Evolutionary conservation across 116 monocot genomes (phyloP).

Genomic region (Zostera marina): DNA sequence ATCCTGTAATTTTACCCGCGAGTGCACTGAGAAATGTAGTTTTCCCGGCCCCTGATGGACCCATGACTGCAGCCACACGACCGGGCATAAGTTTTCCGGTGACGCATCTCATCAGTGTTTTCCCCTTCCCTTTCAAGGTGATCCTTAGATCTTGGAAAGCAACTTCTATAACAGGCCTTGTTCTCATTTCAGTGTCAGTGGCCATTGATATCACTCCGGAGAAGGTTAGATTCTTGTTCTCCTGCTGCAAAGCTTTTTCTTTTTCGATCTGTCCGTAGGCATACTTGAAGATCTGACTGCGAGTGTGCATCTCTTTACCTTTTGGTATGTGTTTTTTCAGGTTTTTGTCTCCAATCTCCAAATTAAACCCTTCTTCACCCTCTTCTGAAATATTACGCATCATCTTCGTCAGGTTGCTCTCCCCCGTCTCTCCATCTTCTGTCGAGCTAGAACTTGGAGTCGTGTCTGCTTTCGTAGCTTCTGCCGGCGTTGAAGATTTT

Average conservation of each 20-base stretch:
- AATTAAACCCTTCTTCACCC: conserved; percentile 54
- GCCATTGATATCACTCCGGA: conserved; percentile 94
- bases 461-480: conserved; percentile 5
- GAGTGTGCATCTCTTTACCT: conserved; percentile 69
- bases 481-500: conserved; percentile 20
- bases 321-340: conserved; percentile 52
- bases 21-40: conserved; percentile 90
- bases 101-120: conserved; percentile 64
- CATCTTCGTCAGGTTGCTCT: conserved; percentile 50
- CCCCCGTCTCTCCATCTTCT: conserved; percentile 21
- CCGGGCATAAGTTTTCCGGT: conserved; percentile 92
- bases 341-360: conserved; percentile 69
- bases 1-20: conserved; percentile 87
- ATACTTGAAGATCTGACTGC: conserved; percentile 92
- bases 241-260: conserved; percentile 72
- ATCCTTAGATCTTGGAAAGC: conserved; percentile 83
- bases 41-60: conserved; percentile 97
- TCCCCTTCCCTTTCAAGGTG: conserved; percentile 70
- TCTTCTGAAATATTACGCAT: conserved; percentile 55
- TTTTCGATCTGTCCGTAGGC: conserved; percentile 96
- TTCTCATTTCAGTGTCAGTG: conserved; percentile 45
- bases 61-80: conserved; percentile 90
- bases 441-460: conserved; percentile 7
- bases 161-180: conserved; percentile 63
- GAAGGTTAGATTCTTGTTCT: conserved; percentile 78